These are phyloP conservation scores for Pichia sp. DNA, from an alignment of 1,139 yeast genomes.

Conservation along the genomic window DNA sequence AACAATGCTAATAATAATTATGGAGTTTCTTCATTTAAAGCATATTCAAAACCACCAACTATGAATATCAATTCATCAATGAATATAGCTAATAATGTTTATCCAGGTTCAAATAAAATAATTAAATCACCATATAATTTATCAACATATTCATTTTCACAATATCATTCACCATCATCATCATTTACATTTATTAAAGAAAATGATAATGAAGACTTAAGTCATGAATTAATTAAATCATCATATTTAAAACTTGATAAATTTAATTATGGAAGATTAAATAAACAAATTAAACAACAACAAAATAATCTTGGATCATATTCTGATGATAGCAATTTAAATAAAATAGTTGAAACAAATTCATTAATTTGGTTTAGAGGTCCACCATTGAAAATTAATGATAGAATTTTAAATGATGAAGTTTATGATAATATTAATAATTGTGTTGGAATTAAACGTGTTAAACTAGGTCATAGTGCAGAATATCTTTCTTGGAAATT, in stretches of 20 bases:
- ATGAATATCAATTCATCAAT: background rate
- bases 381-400: slow-evolving; percentile 60
- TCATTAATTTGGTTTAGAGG: slow-evolving; percentile 69
- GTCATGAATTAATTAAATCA: slow-evolving; percentile 20
- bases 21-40: slow-evolving; percentile 1
- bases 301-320: slow-evolving; percentile 1
- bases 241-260: slow-evolving; percentile 21
- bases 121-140: slow-evolving; percentile 26
- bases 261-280: slow-evolving; percentile 22
- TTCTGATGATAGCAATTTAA: background rate
- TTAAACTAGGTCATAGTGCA: slow-evolving; percentile 60
- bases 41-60: slow-evolving; percentile 3
- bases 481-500: slow-evolving; percentile 65
- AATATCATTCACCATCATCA: slow-evolving; percentile 26
- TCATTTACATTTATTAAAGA: slow-evolving; percentile 28
- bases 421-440: slow-evolving; percentile 8
- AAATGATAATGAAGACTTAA: slow-evolving; percentile 19
- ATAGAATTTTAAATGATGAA: slow-evolving; percentile 36
- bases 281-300: slow-evolving; percentile 16
- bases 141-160: slow-evolving; percentile 26
- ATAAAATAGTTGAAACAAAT: slow-evolving; percentile 14
- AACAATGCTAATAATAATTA: too few species aligned
- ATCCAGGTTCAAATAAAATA: slow-evolving; percentile 9
- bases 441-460: slow-evolving; percentile 16
- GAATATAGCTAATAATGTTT: slow-evolving; percentile 1